These are phyloP conservation scores for Dendrothele bispora DNA, from an alignment of 768 basidiomycete genomes.

Conservation along the genomic window DNA sequence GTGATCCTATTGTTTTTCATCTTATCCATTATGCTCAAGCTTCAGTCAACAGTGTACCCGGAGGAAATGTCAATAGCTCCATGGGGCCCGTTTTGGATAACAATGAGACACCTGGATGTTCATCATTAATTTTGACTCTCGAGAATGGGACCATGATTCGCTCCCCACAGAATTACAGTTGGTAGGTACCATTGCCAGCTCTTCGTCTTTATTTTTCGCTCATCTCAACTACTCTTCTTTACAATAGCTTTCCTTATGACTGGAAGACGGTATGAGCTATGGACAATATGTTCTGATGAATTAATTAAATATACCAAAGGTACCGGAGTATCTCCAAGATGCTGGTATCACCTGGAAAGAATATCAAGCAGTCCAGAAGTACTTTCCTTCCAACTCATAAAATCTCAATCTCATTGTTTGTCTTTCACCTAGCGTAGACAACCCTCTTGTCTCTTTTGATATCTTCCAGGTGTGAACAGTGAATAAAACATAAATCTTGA, in stretches of 20 bases:
- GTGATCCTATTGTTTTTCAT: too few species aligned
- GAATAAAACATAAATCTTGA: too few species aligned
- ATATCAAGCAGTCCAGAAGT: conserved; percentile 9
- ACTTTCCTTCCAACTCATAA: not conserved
- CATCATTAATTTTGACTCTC: conserved; percentile 1
- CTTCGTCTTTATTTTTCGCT: not conserved
- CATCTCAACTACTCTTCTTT: not conserved
- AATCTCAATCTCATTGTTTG: not conserved
- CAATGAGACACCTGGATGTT: conserved; percentile 6
- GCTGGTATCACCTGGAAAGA: conserved; percentile 8
- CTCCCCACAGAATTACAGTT: conserved; percentile 1
- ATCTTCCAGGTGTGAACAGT: too few species aligned
- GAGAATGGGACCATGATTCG: conserved; percentile 6
- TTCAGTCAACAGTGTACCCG: not conserved
- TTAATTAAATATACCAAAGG: too few species aligned
- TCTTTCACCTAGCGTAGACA: not conserved
- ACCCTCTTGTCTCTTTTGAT: conserved; percentile 1
- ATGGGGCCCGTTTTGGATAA: conserved; percentile 9
- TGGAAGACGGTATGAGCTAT: conserved; percentile 4
- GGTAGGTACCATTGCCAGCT: not conserved
- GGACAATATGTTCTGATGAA: too few species aligned
- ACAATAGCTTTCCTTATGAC: conserved; percentile 5
- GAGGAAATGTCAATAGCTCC: conserved; percentile 8
- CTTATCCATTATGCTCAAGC: too few species aligned
- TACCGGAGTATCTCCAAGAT: conserved; percentile 6